Evolutionary conservation across 2,329 filamentous ascomycete species (phyloP).

Genomic region (Neofusicoccum umdonicola): DNA sequence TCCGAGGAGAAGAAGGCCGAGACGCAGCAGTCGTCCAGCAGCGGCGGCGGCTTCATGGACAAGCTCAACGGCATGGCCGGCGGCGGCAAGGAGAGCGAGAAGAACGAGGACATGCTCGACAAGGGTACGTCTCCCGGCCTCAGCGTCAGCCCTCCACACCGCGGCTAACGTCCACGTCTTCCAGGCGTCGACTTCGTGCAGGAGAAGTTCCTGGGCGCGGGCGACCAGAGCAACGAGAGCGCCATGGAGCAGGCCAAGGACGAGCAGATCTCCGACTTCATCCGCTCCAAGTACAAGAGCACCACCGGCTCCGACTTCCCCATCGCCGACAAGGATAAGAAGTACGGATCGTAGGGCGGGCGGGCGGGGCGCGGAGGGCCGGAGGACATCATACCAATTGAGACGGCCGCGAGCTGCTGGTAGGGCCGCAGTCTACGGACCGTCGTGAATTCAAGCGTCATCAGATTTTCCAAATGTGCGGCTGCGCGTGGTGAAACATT

Average conservation of each 20-base stretch:
- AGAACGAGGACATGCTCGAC: conserved; percentile 79
- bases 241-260: conserved; percentile 82
- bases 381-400: too few species aligned
- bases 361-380: too few species aligned
- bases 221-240: conserved; percentile 64
- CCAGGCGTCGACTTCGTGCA: conserved; percentile 75
- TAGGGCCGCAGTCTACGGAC: too few species aligned
- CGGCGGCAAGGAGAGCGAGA: conserved; percentile 71
- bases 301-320: conserved; percentile 67
- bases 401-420: too few species aligned
- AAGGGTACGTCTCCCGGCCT: conserved; percentile 57
- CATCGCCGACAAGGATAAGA: conserved; percentile 65
- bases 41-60: conserved; percentile 60
- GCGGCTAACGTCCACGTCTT: too few species aligned
- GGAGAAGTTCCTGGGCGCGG: conserved; percentile 69
- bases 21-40: conserved; percentile 41
- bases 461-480: too few species aligned
- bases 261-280: conserved; percentile 71
- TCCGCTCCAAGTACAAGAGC: conserved; percentile 69
- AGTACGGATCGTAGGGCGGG: not conserved
- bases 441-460: too few species aligned
- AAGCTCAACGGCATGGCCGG: conserved; percentile 71
- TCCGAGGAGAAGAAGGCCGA: not conserved
- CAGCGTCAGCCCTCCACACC: too few species aligned
- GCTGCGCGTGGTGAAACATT: too few species aligned